Evolutionary conservation across 2,329 filamentous ascomycete species (phyloP).

Genomic region (Talaromyces islandicus): DNA sequence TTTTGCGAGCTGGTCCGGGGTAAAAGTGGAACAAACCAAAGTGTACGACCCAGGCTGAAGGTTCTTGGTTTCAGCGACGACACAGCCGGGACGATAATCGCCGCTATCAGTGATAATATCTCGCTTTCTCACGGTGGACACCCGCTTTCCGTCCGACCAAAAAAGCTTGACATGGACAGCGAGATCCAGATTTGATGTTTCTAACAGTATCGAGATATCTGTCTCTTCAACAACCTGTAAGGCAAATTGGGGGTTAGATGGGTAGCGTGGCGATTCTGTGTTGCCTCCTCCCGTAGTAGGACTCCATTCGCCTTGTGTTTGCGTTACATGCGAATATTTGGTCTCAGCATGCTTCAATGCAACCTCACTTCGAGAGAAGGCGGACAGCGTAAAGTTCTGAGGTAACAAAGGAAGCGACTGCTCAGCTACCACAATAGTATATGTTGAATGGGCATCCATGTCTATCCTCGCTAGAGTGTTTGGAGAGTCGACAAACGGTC

Average conservation of each 20-base stretch:
- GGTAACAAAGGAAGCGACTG: conserved; percentile 66
- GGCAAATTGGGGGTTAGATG: conserved; percentile 81
- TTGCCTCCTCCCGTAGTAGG: conserved; percentile 78
- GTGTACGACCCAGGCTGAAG: conserved; percentile 74
- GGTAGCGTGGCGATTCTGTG: conserved; percentile 67
- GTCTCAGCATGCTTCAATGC: conserved; percentile 57
- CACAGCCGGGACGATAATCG: conserved; percentile 80
- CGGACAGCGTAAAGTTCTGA: conserved; percentile 82
- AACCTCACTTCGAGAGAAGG: conserved; percentile 65
- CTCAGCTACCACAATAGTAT: conserved; percentile 68
- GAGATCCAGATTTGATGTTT: conserved; percentile 59
- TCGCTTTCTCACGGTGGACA: conserved; percentile 61
- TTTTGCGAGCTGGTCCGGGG: conserved; percentile 66
- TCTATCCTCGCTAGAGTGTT: conserved; percentile 80
- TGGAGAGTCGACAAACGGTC: conserved; percentile 88
- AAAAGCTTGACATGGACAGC: conserved; percentile 81
- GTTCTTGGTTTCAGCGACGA: conserved; percentile 56
- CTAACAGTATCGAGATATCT: conserved; percentile 67
- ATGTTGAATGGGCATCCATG: conserved; percentile 44
- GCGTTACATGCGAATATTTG: conserved; percentile 54
- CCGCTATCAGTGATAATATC: conserved; percentile 78
- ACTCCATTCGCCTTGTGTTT: conserved; percentile 65
- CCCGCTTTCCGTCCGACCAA: conserved; percentile 67
- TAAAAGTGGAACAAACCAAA: conserved; percentile 85
- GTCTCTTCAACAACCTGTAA: conserved; percentile 53